phyloP scores from a whole-genome alignment of 176 grass and related monocot genomes.

The Rhynchospora pubera region DNA sequence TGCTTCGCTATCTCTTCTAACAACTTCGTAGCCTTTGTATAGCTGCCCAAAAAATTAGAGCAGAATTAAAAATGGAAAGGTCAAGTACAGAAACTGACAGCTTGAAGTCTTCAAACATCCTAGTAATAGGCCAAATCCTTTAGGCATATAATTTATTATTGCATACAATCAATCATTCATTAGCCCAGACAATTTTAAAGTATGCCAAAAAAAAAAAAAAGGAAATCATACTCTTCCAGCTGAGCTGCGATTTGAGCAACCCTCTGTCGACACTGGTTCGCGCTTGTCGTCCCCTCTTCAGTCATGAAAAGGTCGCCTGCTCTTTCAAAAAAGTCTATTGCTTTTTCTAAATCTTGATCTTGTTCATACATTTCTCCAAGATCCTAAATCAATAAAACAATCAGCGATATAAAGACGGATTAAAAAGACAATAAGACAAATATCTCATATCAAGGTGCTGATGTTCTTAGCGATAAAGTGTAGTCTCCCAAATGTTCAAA shows the following conservation, averaged over 20 bases:
- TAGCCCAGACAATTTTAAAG: background rate
- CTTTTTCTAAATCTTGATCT: constrained; percentile 81
- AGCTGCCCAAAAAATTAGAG: constrained; percentile 49
- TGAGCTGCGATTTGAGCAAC: constrained; percentile 92
- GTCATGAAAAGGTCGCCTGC: constrained; percentile 88
- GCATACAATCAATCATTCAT: background rate
- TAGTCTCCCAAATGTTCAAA: background rate
- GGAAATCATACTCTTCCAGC: constrained; percentile 67
- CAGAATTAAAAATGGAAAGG: background rate
- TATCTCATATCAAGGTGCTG: background rate
- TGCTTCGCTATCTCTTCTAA: constrained; percentile 85
- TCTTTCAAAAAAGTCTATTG: constrained; percentile 72
- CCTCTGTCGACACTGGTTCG: constrained; percentile 81
- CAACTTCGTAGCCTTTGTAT: constrained; percentile 79
- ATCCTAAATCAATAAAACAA: constrained; percentile 52
- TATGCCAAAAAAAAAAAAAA: constrained; percentile 6
- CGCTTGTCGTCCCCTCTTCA: constrained; percentile 72
- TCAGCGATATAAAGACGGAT: background rate
- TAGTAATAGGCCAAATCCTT: background rate
- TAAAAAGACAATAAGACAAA: background rate
- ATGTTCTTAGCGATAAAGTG: background rate
- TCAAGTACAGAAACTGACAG: background rate
- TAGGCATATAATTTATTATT: background rate
- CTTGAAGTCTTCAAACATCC: background rate
- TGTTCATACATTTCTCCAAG: constrained; percentile 96